phyloP scores from a whole-genome alignment of 2,329 filamentous ascomycete genomes.

The Sporothrix pallida region DNA sequence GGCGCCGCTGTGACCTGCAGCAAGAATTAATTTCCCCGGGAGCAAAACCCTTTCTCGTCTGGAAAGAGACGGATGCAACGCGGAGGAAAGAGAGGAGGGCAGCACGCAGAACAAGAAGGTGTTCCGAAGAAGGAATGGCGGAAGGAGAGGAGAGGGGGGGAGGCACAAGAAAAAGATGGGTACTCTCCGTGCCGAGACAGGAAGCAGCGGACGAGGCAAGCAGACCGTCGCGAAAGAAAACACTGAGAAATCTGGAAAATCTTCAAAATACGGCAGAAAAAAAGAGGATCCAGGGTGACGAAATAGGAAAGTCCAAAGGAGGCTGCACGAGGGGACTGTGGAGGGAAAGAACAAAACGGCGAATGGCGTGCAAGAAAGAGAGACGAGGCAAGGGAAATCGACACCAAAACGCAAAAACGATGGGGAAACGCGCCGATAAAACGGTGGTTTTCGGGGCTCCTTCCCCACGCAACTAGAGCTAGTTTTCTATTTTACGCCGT shows the following conservation, averaged over 20 bases:
- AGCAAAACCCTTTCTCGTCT: neutral
- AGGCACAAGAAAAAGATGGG: neutral
- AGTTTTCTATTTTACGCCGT: constrained; percentile 12
- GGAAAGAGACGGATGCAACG: neutral
- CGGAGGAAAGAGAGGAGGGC: neutral
- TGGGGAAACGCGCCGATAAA: neutral
- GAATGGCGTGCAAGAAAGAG: neutral
- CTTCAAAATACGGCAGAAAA: constrained; percentile 7
- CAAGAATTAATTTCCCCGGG: neutral
- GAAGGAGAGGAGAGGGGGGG: neutral
- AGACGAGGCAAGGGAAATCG: neutral
- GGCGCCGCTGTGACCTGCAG: neutral
- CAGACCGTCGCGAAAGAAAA: neutral
- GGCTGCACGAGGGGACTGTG: neutral
- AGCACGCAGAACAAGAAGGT: constrained; percentile 11
- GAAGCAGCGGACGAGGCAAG: neutral
- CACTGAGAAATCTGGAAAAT: neutral
- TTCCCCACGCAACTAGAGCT: constrained; percentile 17
- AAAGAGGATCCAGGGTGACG: constrained; percentile 8
- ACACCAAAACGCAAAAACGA: neutral
- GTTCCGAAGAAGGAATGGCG: constrained; percentile 16
- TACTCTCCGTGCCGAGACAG: constrained; percentile 14
- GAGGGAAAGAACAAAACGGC: neutral
- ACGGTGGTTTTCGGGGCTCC: neutral
- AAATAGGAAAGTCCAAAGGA: constrained; percentile 21